A percentile compares a stretch with the other conserved stretches of the same genome.
phyloP scores from a whole-genome alignment of 441 rosid species.

The Gossypium lobatum region DNA sequence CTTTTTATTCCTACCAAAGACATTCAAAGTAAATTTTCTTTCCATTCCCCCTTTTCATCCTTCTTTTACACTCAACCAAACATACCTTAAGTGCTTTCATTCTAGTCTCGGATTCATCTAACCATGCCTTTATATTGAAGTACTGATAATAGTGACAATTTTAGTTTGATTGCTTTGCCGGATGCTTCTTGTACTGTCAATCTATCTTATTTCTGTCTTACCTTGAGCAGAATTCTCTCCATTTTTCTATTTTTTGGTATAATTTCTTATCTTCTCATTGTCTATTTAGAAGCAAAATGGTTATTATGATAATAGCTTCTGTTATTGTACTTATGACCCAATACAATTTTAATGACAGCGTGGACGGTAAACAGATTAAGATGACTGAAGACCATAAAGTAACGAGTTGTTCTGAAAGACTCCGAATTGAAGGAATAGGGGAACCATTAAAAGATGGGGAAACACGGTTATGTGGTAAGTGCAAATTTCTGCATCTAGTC shows the following conservation, averaged over 20 bases:
- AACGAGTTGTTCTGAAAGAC: constrained; percentile 63
- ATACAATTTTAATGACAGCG: constrained; percentile 38
- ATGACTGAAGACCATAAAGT: constrained; percentile 95
- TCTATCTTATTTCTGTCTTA: not conserved
- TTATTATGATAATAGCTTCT: not conserved
- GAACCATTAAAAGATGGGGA: constrained; percentile 81
- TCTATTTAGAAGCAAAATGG: not conserved
- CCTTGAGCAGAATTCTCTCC: not conserved
- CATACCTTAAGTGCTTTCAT: not conserved
- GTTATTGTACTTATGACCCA: constrained; percentile 17
- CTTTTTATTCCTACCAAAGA: too few relatives aligned
- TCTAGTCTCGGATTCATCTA: not conserved
- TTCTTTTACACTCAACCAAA: too few relatives aligned
- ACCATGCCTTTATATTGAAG: not conserved
- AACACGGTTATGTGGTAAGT: constrained; percentile 68
- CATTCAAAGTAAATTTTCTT: too few relatives aligned
- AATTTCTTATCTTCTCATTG: constrained; percentile 4
- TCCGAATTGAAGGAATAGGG: constrained; percentile 58
- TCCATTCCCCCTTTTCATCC: too few relatives aligned
- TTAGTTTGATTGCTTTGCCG: not conserved
- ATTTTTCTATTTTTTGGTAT: not conserved
- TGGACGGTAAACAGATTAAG: constrained; percentile 63
- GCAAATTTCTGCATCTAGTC: constrained; percentile 10
- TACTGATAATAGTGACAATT: too few relatives aligned
- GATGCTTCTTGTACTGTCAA: not conserved